phyloP scores from a whole-genome alignment of 75 land plant genomes.

The Sequoiadendron giganteum region DNA sequence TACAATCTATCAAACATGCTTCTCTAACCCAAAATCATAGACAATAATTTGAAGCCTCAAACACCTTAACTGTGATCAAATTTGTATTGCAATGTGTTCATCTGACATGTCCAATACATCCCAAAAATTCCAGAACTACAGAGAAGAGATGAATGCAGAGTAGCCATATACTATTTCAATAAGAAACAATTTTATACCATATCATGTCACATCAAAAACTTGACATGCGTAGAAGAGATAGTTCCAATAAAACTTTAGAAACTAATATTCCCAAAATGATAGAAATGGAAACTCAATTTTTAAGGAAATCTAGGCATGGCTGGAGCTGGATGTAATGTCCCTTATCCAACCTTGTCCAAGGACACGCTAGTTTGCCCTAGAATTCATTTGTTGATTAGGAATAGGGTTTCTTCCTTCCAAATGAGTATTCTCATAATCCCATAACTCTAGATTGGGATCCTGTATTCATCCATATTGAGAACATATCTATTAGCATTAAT shows the following conservation, averaged over 20 bases:
- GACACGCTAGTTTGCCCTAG: too few relatives aligned
- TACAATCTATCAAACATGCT: neutral
- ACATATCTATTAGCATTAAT: too few relatives aligned
- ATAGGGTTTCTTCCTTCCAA: too few relatives aligned
- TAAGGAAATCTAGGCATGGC: neutral
- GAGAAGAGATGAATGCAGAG: neutral
- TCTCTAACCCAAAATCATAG: neutral
- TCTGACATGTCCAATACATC: neutral
- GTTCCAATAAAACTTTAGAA: neutral
- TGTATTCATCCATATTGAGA: too few relatives aligned
- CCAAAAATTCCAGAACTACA: neutral
- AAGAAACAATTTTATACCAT: neutral
- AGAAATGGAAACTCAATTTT: too few relatives aligned
- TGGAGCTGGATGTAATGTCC: too few relatives aligned
- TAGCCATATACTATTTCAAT: neutral
- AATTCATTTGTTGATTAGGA: too few relatives aligned
- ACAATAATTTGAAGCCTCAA: neutral
- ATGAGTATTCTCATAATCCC: too few relatives aligned
- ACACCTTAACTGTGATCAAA: neutral
- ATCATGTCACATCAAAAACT: neutral
- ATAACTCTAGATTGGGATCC: too few relatives aligned
- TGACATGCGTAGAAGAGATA: neutral
- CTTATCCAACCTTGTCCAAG: too few relatives aligned
- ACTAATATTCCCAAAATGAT: neutral
- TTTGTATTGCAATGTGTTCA: neutral